Conservation (phyloP, 1,284 basidiomycete species). For the Sporisorium exsertum region DNA sequence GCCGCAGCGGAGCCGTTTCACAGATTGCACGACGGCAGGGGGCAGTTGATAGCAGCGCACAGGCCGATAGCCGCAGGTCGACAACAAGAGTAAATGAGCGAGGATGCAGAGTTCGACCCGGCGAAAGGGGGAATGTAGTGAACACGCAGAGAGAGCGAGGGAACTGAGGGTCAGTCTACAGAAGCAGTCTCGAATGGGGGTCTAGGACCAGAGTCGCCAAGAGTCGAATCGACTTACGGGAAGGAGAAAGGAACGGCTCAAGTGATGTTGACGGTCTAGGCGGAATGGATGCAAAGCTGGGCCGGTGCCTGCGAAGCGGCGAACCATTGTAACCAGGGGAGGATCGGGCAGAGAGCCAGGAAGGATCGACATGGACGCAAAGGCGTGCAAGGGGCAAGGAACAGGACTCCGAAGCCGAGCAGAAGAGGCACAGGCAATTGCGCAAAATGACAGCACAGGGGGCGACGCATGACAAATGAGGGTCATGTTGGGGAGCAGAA, state of each 20-base stretch:
- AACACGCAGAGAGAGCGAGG: neutral
- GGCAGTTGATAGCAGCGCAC: neutral
- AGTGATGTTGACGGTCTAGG: conserved; percentile 3
- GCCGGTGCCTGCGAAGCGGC: conserved; percentile 14
- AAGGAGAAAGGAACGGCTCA: conserved; percentile 4
- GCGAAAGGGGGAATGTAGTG: neutral
- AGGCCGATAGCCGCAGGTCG: neutral
- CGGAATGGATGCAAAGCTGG: conserved; percentile 17
- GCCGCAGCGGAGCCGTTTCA: conserved; percentile 2
- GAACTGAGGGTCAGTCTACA: conserved; percentile 1
- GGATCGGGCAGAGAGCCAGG: neutral
- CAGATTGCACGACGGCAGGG: conserved; percentile 3
- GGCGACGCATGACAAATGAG: conserved; percentile 7
- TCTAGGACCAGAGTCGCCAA: neutral
- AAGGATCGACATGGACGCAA: conserved; percentile 16
- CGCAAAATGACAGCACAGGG: conserved; percentile 27
- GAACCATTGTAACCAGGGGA: neutral
- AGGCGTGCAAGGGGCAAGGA: conserved; percentile 22
- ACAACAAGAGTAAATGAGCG: neutral
- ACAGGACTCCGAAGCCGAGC: conserved; percentile 7
- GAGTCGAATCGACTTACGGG: conserved; percentile 14
- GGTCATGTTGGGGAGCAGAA: neutral
- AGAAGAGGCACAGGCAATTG: conserved; percentile 7
- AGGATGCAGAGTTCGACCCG: neutral
- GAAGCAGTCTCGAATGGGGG: neutral